Evolutionary conservation across 306 rosid genomes (phyloP).

Genomic region (Cicer judaicum): DNA sequence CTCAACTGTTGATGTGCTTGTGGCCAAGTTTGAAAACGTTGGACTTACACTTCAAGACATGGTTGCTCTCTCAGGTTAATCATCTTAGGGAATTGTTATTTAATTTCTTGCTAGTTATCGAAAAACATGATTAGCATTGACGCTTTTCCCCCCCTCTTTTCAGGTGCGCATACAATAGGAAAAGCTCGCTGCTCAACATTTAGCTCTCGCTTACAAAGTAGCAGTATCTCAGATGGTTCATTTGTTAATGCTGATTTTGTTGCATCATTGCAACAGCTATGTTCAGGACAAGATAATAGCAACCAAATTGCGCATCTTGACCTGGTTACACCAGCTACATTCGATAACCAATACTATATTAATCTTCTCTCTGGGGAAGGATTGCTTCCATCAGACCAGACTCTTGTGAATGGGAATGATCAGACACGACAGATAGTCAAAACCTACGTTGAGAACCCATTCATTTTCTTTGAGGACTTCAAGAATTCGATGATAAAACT

Average conservation of each 20-base stretch:
- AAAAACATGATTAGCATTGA: neutral
- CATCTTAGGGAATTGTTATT: neutral
- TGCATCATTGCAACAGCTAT: slow-evolving; percentile 64
- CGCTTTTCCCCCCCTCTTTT: neutral
- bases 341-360: slow-evolving; percentile 79
- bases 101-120: neutral
- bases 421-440: slow-evolving; percentile 62
- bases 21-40: slow-evolving; percentile 65
- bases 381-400: slow-evolving; percentile 78
- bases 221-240: slow-evolving; percentile 16
- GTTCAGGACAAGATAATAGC: slow-evolving; percentile 52
- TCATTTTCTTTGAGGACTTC: slow-evolving; percentile 70
- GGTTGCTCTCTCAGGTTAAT: slow-evolving; percentile 85
- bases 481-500: slow-evolving; percentile 69
- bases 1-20: slow-evolving; percentile 66
- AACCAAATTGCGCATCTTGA: slow-evolving; percentile 62
- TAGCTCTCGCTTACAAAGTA: slow-evolving; percentile 57
- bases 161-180: slow-evolving; percentile 87
- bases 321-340: slow-evolving; percentile 72
- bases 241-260: slow-evolving; percentile 55
- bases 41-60: slow-evolving; percentile 72
- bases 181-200: slow-evolving; percentile 82
- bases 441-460: slow-evolving; percentile 59
- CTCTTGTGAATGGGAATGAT: slow-evolving; percentile 50
- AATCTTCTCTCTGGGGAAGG: slow-evolving; percentile 83